Evolutionary conservation across 768 basidiomycete genomes (phyloP), one percentile per base, ranked within the genome.

Genomic region (Suillus decipiens): DNA sequence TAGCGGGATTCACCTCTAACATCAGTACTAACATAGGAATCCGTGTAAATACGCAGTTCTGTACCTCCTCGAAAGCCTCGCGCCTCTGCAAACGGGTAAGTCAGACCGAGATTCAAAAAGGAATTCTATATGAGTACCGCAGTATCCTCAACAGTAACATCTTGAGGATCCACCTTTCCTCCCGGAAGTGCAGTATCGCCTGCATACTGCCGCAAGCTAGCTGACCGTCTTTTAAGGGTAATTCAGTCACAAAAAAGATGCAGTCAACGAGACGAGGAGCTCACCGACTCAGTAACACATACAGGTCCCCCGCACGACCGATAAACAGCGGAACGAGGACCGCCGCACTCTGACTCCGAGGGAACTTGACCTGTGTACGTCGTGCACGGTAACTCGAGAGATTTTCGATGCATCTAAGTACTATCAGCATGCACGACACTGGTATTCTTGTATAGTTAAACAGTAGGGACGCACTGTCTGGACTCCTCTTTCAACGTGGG

Each of bases 161-260:
- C 94, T 45, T 77, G 80, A 2, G 78, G 77, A 17, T 96, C 94
- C 8, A 88, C 82, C 71, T 88, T 93, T 0, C 95, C 94, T 7
- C 95, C 94, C 0, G 94, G 95, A 5, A 96, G 76, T 1, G 92
- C 90, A 0, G 95, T 96, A 72, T 96, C 95, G 0, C 92, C 92
- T 0, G 94, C 90, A 68, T 91, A 96, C 10, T 88, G 82, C 42
- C 86, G 80, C 67, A 96, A 77, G 3, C 84, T 84, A 0, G 88
- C 81, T 1, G 93, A 87, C 2, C 94, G 87, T 64, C 94, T 96
- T 50, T 24, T 28, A 42, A n/a, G 14, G n/a, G 48, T 1, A 6
- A 14, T 15, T 37, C 17, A 51, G 39, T n/a, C 17, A 51, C 19
- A 22, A 17, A n/a, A 19, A 60, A 36, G 63, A 37, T 6, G 5